These are phyloP conservation scores for Nepenthes gracilis DNA, from an alignment of 148 eudicot genomes.

Conservation along the genomic window DNA sequence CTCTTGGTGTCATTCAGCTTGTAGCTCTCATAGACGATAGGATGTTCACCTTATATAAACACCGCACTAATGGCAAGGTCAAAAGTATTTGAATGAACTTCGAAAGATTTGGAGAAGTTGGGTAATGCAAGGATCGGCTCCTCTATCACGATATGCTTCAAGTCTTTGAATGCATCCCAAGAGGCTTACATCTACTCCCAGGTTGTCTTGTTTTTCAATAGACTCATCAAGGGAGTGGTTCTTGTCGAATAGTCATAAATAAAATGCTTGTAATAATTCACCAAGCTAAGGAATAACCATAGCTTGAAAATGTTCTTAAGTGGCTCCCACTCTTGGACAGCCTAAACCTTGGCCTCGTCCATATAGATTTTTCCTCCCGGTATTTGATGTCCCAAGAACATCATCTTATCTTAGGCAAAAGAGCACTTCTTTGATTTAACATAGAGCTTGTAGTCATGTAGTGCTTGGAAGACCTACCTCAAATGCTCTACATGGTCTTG, in stretches of 20 bases:
- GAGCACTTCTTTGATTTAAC: not conserved
- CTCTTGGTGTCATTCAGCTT: not conserved
- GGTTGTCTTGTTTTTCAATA: not conserved
- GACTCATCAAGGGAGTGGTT: not conserved
- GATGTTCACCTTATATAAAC: not conserved
- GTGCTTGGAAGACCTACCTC: not conserved
- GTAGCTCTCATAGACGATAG: not conserved
- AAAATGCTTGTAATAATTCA: not conserved
- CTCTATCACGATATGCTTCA: not conserved
- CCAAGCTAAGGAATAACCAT: not conserved
- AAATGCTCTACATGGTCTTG: not conserved
- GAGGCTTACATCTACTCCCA: not conserved
- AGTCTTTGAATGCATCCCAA: not conserved
- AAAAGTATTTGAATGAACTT: not conserved
- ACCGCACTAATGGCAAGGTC: not conserved
- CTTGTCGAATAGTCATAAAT: not conserved
- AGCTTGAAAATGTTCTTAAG: not conserved
- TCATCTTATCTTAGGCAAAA: not conserved
- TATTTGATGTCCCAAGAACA: not conserved
- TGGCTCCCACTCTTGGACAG: not conserved
- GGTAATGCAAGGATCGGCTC: not conserved
- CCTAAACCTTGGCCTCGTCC: not conserved
- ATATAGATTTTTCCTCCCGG: not conserved
- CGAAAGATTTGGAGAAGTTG: not conserved
- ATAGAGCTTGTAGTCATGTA: not conserved